Base-by-base conservation (phyloP, 331 rosid species). In the Stylosanthes scabra region DNA sequence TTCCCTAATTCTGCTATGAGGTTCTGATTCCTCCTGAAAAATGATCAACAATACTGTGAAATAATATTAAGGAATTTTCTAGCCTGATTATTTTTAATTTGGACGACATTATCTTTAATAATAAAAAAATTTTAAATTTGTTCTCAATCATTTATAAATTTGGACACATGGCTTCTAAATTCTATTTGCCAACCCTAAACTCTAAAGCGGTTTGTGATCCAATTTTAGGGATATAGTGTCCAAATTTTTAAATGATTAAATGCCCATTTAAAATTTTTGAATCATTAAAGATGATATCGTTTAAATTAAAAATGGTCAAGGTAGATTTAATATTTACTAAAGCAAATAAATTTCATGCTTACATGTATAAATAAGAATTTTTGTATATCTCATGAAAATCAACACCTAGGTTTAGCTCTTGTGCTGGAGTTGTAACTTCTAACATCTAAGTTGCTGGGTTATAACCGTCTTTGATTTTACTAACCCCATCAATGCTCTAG, bases 361-460 rank as follows among this genome's bases (percentile, higher is more conserved):
- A 85, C 89, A 83, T 85, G 41, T 72, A 83, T 11, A 88, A 80
- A 0, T 83, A 84, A 27, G 93, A 88, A 8, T 74, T 79, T 58
- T 57, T 77, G 68, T 83, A 88, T 3, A 51, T 5, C 13, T 60
- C 61, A 11, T 75, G 58, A 71, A 86, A 88, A 71, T 86, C 87
- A 70, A 88, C 81, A 5, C 87, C 85, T 58, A 84, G 41, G 28
- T 55, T 47, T 14, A 61, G 15, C 72, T 86, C 93, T 68, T 79
- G 82, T 14, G 81, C 74, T 39, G 88, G 34, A 63, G 80, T 29
- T 28, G 90, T 70, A 28, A 83, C 86, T 79, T 88, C 90, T 72
- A 88, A 62, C 93, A 88, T 88, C 93, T 90, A 86, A 6, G 90
- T 88, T 42, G 93, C 90, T 2, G 90, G 93, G 46, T 88, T 88